Percentiles rank a stretch among this genome's conserved stretches.
Conservation (phyloP, 176 grass and related monocot genomes). For the Rhynchospora pubera region DNA sequence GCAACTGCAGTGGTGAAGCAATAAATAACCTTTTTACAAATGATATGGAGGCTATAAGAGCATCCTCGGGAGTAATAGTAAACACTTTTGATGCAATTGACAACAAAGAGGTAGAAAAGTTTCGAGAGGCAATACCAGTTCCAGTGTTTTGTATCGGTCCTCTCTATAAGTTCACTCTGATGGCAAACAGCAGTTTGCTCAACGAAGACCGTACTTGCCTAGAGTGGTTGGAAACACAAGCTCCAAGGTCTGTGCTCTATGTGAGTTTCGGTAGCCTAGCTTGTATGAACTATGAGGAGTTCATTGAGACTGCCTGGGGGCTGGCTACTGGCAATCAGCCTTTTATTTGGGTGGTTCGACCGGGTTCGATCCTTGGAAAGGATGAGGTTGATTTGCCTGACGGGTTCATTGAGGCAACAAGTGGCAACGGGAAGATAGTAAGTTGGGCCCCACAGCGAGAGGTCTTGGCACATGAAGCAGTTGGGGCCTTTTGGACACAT, state of each 20-base stretch:
- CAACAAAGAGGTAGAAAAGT: background rate
- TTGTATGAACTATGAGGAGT: slow-evolving; percentile 11
- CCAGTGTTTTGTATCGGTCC: slow-evolving; percentile 23
- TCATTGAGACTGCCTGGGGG: slow-evolving; percentile 8
- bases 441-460: slow-evolving; percentile 31
- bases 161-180: background rate
- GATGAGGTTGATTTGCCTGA: background rate
- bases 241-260: slow-evolving; percentile 15
- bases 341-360: slow-evolving; percentile 31
- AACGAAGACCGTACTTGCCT: slow-evolving; percentile 12
- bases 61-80: slow-evolving; percentile 25
- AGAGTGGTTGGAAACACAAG: slow-evolving; percentile 16
- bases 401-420: background rate
- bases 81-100: slow-evolving; percentile 27
- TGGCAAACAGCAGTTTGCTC: background rate
- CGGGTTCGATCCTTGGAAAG: background rate
- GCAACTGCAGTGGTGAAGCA: background rate
- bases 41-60: background rate
- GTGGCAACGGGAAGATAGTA: background rate
- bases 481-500: slow-evolving; percentile 23
- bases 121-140: background rate
- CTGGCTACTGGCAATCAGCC: slow-evolving; percentile 11
- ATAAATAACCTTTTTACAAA: background rate
- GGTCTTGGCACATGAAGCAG: slow-evolving; percentile 16
- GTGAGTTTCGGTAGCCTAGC: slow-evolving; percentile 31